Base-by-base conservation (phyloP, 1,139 yeast species). In the Wickerhamomyces sp. region DNA sequence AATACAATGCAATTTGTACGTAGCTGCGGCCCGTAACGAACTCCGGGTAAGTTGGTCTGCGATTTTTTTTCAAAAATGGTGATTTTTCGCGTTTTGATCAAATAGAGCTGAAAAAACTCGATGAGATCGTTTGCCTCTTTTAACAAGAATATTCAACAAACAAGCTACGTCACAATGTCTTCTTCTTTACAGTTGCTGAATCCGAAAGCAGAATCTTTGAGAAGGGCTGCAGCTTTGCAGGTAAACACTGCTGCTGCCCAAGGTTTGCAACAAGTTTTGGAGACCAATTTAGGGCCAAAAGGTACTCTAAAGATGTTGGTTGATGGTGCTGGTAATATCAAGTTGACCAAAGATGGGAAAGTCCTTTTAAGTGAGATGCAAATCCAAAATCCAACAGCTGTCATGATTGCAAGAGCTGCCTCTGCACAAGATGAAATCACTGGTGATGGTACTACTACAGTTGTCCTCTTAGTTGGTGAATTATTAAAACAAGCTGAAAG, bases 371-470 rank as follows among this genome's bases (percentile, higher is more conserved):
- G 89, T 30, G 99, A 93, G 64, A 93, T 93, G 99, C 99, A 94
- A 69, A 94, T 93, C 65, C 98, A 93, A 66, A 93, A 93, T 56
- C 99, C 99, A n/a, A 94, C 99, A 3, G 99, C 99, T 0, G 95
- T 93, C 34, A 87, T 94, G 95, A 93, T 93, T 72, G 95, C 99
- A 4, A 77, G 98, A 54, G 99, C 98, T 10, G 99, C 99, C 45
- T 83, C 96, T 41, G 97, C 99, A 0, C 99, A 93, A 68, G 99
- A 93, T 66, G 99, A 93, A 65, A 90, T 94, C 63, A 88, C 99
- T 13, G 99, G 99, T 44, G 99, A 93, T 65, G 99, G 99, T 54
- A 94, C 99, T 47, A 93, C 99, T n/a, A 86, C 96, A 1, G 99
- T 93, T 47, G 93, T 93, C 45, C 75, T 95, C 54, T 76, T 91